Percentiles rank a stretch among this genome's conserved stretches.
Evolutionary conservation across 2,329 filamentous ascomycete species (phyloP).

Genomic region (Alternaria angustiovoidea): DNA sequence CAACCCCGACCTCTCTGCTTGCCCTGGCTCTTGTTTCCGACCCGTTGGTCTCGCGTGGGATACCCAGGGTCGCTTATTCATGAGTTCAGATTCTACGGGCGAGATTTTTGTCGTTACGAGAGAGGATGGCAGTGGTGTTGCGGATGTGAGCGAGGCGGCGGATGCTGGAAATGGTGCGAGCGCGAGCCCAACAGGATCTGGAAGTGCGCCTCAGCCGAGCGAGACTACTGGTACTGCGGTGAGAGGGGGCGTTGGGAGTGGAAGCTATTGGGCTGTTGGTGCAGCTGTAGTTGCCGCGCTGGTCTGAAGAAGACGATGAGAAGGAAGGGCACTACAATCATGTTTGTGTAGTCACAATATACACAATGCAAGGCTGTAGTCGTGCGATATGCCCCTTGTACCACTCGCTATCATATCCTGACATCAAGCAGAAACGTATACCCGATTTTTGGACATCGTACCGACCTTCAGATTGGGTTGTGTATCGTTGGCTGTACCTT

Average conservation of each 20-base stretch:
- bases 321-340: background rate
- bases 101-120: conserved; percentile 67
- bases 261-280: conserved; percentile 17
- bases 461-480: background rate
- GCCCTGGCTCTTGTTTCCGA: conserved; percentile 67
- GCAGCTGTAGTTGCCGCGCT: conserved; percentile 15
- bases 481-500: conserved; percentile 11
- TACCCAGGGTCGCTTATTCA: conserved; percentile 64
- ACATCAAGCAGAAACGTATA: background rate
- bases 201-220: conserved; percentile 15
- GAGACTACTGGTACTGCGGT: conserved; percentile 1
- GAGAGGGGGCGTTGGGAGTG: conserved; percentile 5
- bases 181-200: conserved; percentile 20
- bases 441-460: background rate
- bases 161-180: conserved; percentile 23
- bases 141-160: conserved; percentile 30
- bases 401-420: background rate
- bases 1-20: conserved; percentile 62
- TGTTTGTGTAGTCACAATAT: background rate
- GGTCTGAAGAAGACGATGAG: background rate
- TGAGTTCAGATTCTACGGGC: conserved; percentile 69
- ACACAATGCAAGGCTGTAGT: background rate
- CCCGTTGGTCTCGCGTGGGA: conserved; percentile 67
- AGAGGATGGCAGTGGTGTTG: conserved; percentile 41
- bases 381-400: background rate